Evolutionary conservation across 805 yeast species (phyloP), one percentile per base, ranked within the genome.

Genomic region (Yarrowia sp.): DNA sequence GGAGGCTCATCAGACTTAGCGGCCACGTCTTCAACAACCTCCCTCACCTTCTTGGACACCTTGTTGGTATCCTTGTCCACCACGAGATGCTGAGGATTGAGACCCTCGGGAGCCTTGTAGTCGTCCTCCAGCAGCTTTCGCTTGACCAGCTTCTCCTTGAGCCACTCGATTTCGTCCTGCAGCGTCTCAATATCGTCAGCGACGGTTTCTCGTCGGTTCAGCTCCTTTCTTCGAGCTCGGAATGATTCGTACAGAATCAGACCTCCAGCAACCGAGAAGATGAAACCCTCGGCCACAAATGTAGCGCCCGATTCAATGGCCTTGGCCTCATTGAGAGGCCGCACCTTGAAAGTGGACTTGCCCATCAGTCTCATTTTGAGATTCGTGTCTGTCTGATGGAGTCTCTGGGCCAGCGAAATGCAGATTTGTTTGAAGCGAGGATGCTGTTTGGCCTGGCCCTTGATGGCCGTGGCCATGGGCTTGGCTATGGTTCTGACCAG

Each of bases 241-340:
- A 84, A 82, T 36, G 90, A 84, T 75, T 92, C 97, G 75, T 84
- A 90, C 12, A 91, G 74, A 11, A 92, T 87, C 68, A 90, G 82
- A 0, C 88, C 83, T 5, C 96, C 95, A 1, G 95, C 97, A 32
- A 92, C 94, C 36, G 88, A 80, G 73, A 92, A 91, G 19, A 91
- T 86, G 74, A 91, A 89, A 41, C 87, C 76, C 76, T 91, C 97
- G 55, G 94, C 88, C 12, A 91, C 78, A 75, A 91, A 86, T 69
- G 84, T 89, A 53, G 97, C 95, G 0, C 97, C 97, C 70, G 83
- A 86, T 70, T 91, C 95, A 52, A 92, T 84, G 45, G 97, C 97
- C 74, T 86, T 88, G 12, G 87, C 85, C 72, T 91, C 97, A 75
- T 90, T 91, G 75, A 91, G 82, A 0, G 97, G 97, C 59, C 96